phyloP scores from a whole-genome alignment of 169 alveolate species.

The Plasmodium yoelii region DNA sequence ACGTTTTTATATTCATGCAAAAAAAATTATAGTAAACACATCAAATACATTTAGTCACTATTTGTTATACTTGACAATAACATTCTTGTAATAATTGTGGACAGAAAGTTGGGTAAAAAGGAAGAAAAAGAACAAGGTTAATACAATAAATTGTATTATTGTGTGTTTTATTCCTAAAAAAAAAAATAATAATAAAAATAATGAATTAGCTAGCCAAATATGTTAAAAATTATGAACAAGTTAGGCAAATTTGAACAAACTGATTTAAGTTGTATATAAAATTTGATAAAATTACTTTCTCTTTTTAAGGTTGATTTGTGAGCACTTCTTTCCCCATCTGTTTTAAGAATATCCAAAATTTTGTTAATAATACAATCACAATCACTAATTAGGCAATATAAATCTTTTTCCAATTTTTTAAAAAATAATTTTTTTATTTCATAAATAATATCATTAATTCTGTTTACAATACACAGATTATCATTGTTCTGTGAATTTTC shows the following conservation, averaged over 20 bases:
- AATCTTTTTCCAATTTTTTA: conserved; percentile 48
- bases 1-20: background rate
- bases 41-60: background rate
- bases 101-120: conserved; percentile 41
- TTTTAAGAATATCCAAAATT: conserved; percentile 44
- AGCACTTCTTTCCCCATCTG: conserved; percentile 38
- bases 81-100: conserved; percentile 28
- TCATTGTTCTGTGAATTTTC: conserved; percentile 21
- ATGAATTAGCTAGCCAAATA: background rate
- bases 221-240: background rate
- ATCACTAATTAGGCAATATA: conserved; percentile 42
- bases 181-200: background rate
- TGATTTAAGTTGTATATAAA: background rate
- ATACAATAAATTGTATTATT: conserved; percentile 22
- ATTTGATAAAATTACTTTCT: conserved; percentile 8
- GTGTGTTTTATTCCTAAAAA: conserved; percentile 51
- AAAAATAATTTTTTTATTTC: conserved; percentile 59
- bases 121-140: conserved; percentile 11
- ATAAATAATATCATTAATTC: conserved; percentile 54
- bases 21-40: background rate
- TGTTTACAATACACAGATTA: conserved; percentile 46
- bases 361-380: conserved; percentile 49
- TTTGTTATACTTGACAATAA: conserved; percentile 22
- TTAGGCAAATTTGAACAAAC: background rate
- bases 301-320: conserved; percentile 55